Evolutionary conservation across 345 rosid species (phyloP).

Genomic region (Ceriops decandra): DNA sequence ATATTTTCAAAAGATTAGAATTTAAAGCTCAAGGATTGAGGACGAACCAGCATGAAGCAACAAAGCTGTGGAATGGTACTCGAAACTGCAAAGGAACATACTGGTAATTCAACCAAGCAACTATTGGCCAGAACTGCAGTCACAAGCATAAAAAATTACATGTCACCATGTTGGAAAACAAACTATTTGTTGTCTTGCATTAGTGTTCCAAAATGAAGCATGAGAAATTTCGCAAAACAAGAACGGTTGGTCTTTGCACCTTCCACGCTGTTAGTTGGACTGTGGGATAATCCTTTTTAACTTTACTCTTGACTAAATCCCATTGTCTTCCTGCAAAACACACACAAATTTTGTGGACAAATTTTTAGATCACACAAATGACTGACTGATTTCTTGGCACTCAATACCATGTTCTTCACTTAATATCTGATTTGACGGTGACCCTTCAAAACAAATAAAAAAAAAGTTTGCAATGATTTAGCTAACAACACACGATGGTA

Average conservation of each 20-base stretch:
- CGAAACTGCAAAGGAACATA: conserved; percentile 80
- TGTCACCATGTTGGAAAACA: neutral
- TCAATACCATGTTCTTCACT: no score
- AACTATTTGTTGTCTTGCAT: neutral
- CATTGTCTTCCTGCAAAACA: conserved; percentile 65
- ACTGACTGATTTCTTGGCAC: neutral
- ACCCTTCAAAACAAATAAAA: neutral
- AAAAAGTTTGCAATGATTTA: conserved; percentile 1
- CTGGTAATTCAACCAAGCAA: conserved; percentile 82
- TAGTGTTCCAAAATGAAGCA: neutral
- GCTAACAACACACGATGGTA: neutral
- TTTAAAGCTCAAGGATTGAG: conserved; percentile 3
- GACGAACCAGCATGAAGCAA: conserved; percentile 74
- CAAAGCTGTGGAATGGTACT: conserved; percentile 62
- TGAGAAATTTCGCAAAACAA: neutral
- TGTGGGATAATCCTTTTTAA: conserved; percentile 59
- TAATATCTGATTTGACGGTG: neutral
- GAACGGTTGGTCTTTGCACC: conserved; percentile 33
- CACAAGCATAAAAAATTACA: neutral
- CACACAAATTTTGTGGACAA: neutral
- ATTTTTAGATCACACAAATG: neutral
- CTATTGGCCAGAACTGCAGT: conserved; percentile 84
- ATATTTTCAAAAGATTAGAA: neutral
- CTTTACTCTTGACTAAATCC: conserved; percentile 60
- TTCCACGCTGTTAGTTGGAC: conserved; percentile 87